Percentiles rank a stretch among this genome's conserved stretches.
Evolutionary conservation across 371 early-diverging fungal species (phyloP).

Genomic region (Enterocytospora artemiae): DNA sequence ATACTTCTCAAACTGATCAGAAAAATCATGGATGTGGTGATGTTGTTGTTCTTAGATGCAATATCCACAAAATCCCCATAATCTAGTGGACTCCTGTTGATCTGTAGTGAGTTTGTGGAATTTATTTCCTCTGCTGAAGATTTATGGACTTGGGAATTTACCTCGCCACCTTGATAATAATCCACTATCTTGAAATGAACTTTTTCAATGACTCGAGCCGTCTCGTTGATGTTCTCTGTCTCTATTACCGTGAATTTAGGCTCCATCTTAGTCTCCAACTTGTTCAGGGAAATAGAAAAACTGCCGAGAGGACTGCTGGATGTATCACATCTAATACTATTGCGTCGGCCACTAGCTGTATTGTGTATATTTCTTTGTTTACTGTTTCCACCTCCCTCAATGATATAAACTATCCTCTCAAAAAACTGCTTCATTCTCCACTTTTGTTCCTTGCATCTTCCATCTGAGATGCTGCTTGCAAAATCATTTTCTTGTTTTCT

Average conservation of each 20-base stretch:
- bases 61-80: conserved; percentile 42
- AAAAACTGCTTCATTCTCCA: conserved; percentile 44
- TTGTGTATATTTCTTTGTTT: too few relatives aligned
- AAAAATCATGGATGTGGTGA: conserved; percentile 6
- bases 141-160: too few relatives aligned
- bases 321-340: conserved; percentile 1
- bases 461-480: conserved; percentile 75
- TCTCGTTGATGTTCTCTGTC: conserved; percentile 48
- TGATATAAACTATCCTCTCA: conserved; percentile 36
- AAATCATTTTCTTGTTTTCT: conserved; percentile 84
- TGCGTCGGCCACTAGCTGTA: conserved; percentile 2
- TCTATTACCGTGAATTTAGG: conserved; percentile 48
- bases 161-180: neutral
- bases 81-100: conserved; percentile 12
- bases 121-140: neutral
- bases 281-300: conserved; percentile 3
- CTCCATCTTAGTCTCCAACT: conserved; percentile 26
- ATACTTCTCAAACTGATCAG: conserved; percentile 21
- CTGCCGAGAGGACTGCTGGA: neutral
- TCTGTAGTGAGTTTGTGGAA: neutral
- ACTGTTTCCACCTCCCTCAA: too few relatives aligned
- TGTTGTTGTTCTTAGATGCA: conserved; percentile 14
- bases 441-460: conserved; percentile 85
- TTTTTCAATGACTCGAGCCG: conserved; percentile 19
- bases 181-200: conserved; percentile 27